phyloP scores from a whole-genome alignment of 2,329 filamentous ascomycete species.

The Epichloe hybrida region DNA sequence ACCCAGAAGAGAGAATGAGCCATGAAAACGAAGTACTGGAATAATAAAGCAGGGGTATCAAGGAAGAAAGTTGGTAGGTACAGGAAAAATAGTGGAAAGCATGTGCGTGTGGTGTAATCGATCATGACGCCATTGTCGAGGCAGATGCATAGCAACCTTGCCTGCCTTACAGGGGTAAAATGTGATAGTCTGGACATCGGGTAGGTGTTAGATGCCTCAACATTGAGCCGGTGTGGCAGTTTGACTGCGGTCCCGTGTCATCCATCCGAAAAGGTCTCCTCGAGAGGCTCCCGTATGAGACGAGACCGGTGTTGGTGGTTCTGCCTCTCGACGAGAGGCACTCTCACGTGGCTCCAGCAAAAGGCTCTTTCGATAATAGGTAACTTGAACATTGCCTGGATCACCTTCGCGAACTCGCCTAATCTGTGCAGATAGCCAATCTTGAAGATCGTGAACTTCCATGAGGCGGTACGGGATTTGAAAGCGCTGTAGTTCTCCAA shows the following conservation, averaged over 20 bases:
- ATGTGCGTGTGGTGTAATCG: neutral
- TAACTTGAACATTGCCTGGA: constrained; percentile 43
- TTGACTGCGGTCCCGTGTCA: constrained; percentile 32
- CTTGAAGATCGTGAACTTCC: constrained; percentile 77
- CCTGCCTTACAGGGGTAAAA: neutral
- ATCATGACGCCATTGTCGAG: neutral
- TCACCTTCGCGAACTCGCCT: constrained; percentile 54
- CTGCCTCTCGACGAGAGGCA: constrained; percentile 18
- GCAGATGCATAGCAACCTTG: neutral
- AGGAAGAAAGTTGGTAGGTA: constrained; percentile 1
- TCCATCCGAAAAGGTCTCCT: constrained; percentile 36
- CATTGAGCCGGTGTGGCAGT: constrained; percentile 13
- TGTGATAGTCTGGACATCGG: neutral
- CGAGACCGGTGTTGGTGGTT: constrained; percentile 18
- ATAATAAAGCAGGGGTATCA: constrained; percentile 6
- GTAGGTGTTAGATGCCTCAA: neutral
- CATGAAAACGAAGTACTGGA: neutral
- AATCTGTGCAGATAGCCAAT: constrained; percentile 81
- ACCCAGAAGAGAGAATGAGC: neutral
- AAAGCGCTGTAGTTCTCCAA: constrained; percentile 89
- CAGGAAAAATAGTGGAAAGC: neutral
- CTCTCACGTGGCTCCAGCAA: constrained; percentile 64
- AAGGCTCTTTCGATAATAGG: constrained; percentile 69
- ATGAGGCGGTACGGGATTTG: constrained; percentile 81
- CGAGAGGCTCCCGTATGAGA: constrained; percentile 18